A percentile compares a stretch with the other conserved stretches of the same genome.
These are phyloP conservation scores for Borealophlyctis nickersoniae DNA, from an alignment of 192 early-diverging fungal genomes.

Conservation along the genomic window DNA sequence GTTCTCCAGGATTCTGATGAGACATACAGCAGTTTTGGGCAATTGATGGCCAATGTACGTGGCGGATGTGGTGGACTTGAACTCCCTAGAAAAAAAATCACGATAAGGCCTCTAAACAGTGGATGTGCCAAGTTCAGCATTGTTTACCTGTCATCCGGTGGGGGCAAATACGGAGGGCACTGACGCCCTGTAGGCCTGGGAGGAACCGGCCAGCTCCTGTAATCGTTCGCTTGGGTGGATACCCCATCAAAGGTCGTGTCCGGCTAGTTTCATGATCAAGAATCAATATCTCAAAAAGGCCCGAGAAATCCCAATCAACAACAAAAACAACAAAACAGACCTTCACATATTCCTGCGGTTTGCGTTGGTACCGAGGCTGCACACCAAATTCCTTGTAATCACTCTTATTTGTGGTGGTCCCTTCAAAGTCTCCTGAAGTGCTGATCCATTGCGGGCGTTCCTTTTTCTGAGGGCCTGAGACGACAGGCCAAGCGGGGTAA, in stretches of 20 bases:
- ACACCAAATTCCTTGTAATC: slow-evolving; percentile 30
- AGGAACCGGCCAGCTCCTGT: slow-evolving; percentile 35
- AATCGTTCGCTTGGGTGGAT: slow-evolving; percentile 35
- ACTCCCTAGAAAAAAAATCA: slow-evolving; percentile 31
- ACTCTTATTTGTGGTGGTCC: slow-evolving; percentile 36
- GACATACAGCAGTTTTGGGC: background rate
- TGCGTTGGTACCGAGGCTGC: slow-evolving; percentile 28
- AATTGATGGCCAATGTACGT: slow-evolving; percentile 38
- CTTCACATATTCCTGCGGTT: slow-evolving; percentile 27
- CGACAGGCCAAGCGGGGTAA: slow-evolving; percentile 37
- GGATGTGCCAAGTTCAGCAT: background rate
- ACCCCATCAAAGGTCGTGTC: slow-evolving; percentile 38
- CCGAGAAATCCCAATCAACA: background rate
- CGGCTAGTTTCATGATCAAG: slow-evolving; percentile 9
- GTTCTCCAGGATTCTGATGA: slow-evolving; percentile 10
- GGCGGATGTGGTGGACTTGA: slow-evolving; percentile 41
- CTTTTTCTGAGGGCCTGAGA: slow-evolving; percentile 7
- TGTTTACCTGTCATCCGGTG: slow-evolving; percentile 35
- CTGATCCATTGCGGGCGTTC: slow-evolving; percentile 10
- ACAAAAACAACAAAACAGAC: background rate
- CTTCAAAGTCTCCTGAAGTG: slow-evolving; percentile 37
- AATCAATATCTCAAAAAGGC: background rate
- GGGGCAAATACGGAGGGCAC: slow-evolving; percentile 15
- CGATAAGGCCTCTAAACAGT: slow-evolving; percentile 4
- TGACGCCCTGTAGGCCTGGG: slow-evolving; percentile 23